phyloP scores from a whole-genome alignment of 352 stramenopile genomes.

The Globisporangium uncinulatum region DNA sequence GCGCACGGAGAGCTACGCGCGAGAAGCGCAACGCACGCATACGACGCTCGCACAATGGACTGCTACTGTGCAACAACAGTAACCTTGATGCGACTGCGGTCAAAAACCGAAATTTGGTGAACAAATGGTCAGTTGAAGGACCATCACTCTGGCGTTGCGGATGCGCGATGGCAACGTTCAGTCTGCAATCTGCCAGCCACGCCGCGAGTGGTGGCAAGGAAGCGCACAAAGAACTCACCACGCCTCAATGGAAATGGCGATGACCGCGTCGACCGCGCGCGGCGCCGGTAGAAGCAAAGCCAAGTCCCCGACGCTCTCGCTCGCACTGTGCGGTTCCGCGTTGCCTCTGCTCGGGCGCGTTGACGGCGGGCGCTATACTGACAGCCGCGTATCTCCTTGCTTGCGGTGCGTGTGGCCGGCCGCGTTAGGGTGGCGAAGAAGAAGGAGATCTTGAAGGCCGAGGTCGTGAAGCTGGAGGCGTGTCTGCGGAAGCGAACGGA shows the following conservation, averaged over 20 bases:
- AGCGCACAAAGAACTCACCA: too few relatives aligned
- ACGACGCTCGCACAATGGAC: background rate
- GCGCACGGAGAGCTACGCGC: conserved; percentile 7
- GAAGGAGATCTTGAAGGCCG: conserved; percentile 10
- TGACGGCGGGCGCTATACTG: too few relatives aligned
- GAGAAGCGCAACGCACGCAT: conserved; percentile 5
- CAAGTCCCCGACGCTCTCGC: background rate
- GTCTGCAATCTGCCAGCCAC: too few relatives aligned
- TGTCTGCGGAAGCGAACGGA: conserved; percentile 9
- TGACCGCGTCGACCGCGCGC: background rate
- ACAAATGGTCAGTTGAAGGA: too few relatives aligned
- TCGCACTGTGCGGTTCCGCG: background rate
- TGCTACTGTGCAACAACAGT: background rate
- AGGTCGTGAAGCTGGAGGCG: conserved; percentile 7
- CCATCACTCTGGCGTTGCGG: too few relatives aligned
- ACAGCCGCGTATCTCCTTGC: too few relatives aligned
- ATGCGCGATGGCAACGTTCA: too few relatives aligned
- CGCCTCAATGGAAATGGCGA: background rate
- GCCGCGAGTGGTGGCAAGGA: too few relatives aligned
- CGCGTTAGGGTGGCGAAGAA: conserved; percentile 8
- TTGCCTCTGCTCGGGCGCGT: background rate
- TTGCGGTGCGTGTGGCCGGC: too few relatives aligned
- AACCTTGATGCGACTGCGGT: background rate
- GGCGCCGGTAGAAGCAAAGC: background rate
- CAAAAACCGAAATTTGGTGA: too few relatives aligned